These are phyloP conservation scores for Aspergillus steynii DNA, from an alignment of 495 filamentous ascomycete species.

Conservation along the genomic window DNA sequence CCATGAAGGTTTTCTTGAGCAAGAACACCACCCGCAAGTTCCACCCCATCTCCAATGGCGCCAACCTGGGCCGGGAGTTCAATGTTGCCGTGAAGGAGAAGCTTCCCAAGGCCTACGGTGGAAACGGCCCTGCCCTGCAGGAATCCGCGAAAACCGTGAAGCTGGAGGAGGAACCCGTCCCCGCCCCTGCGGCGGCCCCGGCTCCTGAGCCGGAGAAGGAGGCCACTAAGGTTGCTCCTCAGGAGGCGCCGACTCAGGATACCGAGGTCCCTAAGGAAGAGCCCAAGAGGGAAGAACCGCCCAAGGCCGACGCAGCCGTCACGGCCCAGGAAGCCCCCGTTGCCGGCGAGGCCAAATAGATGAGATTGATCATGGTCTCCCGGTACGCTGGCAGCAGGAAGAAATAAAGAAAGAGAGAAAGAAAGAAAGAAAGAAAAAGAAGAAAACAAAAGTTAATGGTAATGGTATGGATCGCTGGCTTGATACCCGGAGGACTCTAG, in stretches of 20 bases:
- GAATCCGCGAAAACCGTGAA: constrained; percentile 30
- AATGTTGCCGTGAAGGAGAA: constrained; percentile 53
- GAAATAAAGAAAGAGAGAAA: constrained; percentile 1
- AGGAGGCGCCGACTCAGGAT: constrained; percentile 23
- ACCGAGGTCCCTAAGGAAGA: constrained; percentile 22
- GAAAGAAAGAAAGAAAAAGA: background rate
- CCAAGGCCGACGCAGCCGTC: constrained; percentile 8
- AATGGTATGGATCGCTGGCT: constrained; percentile 15
- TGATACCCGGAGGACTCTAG: constrained; percentile 32
- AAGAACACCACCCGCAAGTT: constrained; percentile 84
- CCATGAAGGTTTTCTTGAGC: constrained; percentile 77
- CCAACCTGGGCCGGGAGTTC: constrained; percentile 66
- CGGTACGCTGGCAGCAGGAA: constrained; percentile 4
- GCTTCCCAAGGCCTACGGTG: constrained; percentile 69
- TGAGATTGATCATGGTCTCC: background rate
- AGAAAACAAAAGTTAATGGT: constrained; percentile 1
- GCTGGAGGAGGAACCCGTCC: constrained; percentile 22
- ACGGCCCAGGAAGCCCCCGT: constrained; percentile 13
- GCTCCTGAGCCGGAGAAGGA: constrained; percentile 12
- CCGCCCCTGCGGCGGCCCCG: constrained; percentile 15
- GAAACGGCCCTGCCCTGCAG: constrained; percentile 53
- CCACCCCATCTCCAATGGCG: constrained; percentile 75
- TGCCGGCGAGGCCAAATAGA: constrained; percentile 30
- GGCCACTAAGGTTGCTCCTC: constrained; percentile 17
- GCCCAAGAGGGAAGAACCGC: constrained; percentile 12